Percentiles rank a stretch among this genome's conserved stretches.
Conservation (phyloP, 2,329 filamentous ascomycete species). For the Stenocarpella maydis region DNA sequence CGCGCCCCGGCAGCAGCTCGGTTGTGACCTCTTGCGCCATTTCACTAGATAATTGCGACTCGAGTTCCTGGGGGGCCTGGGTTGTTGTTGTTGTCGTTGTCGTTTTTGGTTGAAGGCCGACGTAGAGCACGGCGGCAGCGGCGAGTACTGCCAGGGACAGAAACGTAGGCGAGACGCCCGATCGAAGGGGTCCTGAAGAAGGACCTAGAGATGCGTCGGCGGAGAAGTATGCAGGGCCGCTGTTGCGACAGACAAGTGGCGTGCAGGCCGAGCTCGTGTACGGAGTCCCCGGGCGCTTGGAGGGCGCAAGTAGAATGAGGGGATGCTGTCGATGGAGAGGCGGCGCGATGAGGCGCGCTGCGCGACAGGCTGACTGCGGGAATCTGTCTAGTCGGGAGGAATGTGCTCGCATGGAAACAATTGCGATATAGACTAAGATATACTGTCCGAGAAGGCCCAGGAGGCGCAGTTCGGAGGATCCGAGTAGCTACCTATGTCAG, state of each 20-base stretch:
- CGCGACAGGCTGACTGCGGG: conserved; percentile 16
- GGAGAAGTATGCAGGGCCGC: not conserved
- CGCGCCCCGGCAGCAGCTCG: conserved; percentile 70
- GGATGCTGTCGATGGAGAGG: not conserved
- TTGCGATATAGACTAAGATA: not conserved
- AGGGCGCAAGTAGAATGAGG: not conserved
- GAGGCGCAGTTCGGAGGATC: conserved; percentile 22
- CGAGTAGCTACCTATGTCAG: conserved; percentile 17
- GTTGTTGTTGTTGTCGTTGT: no score
- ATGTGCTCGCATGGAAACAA: conserved; percentile 31
- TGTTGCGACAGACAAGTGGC: not conserved
- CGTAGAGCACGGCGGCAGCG: conserved; percentile 17
- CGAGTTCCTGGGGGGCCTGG: not conserved
- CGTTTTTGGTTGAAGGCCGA: conserved; percentile 3
- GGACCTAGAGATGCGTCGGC: not conserved
- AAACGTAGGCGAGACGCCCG: conserved; percentile 21
- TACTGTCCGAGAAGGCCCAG: conserved; percentile 7
- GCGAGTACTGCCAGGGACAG: conserved; percentile 24
- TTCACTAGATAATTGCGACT: conserved; percentile 20
- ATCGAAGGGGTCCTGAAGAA: conserved; percentile 20
- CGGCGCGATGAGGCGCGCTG: conserved; percentile 12
- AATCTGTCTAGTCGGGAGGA: conserved; percentile 14
- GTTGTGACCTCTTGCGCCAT: conserved; percentile 39
- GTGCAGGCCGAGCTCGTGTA: not conserved
- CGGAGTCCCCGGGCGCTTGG: not conserved